phyloP scores from a whole-genome alignment of 345 rosid genomes.

The Populus nigra region DNA sequence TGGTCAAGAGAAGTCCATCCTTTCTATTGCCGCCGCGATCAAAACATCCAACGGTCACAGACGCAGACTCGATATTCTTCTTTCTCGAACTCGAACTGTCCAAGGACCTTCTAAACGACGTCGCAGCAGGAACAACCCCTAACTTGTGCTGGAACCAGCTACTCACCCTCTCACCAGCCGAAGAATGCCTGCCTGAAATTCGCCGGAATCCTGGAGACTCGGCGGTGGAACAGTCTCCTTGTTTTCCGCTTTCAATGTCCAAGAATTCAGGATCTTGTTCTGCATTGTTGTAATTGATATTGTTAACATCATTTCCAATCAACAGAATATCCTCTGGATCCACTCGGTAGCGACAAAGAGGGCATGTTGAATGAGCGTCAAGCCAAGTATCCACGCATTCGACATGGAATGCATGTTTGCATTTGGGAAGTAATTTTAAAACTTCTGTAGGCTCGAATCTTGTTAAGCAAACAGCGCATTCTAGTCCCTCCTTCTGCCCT shows the following conservation, averaged over 20 bases:
- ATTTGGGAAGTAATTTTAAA: constrained; percentile 67
- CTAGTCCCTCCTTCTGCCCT: constrained; percentile 76
- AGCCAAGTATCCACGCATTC: constrained; percentile 98
- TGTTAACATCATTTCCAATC: constrained; percentile 17
- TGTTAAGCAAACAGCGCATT: constrained; percentile 77
- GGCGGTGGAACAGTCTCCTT: background rate
- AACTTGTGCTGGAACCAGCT: background rate
- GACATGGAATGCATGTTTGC: constrained; percentile 90
- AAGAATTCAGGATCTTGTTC: background rate
- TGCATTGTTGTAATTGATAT: constrained; percentile 11
- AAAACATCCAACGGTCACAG: constrained; percentile 45
- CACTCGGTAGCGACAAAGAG: constrained; percentile 86
- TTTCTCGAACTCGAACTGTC: constrained; percentile 38
- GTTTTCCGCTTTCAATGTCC: constrained; percentile 2
- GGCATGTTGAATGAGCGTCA: constrained; percentile 90
- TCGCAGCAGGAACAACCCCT: constrained; percentile 1
- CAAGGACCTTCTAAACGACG: constrained; percentile 49
- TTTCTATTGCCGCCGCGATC: constrained; percentile 48
- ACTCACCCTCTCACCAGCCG: constrained; percentile 52
- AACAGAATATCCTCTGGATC: constrained; percentile 85
- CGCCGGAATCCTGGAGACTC: constrained; percentile 25
- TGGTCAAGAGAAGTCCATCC: constrained; percentile 52
- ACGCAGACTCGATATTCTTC: constrained; percentile 12
- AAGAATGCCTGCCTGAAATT: constrained; percentile 71
- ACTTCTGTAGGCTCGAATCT: constrained; percentile 64